A percentile compares a stretch with the other conserved stretches of the same genome.
phyloP scores from a whole-genome alignment of 2,329 filamentous ascomycete genomes.

The Camillea tinctor region DNA sequence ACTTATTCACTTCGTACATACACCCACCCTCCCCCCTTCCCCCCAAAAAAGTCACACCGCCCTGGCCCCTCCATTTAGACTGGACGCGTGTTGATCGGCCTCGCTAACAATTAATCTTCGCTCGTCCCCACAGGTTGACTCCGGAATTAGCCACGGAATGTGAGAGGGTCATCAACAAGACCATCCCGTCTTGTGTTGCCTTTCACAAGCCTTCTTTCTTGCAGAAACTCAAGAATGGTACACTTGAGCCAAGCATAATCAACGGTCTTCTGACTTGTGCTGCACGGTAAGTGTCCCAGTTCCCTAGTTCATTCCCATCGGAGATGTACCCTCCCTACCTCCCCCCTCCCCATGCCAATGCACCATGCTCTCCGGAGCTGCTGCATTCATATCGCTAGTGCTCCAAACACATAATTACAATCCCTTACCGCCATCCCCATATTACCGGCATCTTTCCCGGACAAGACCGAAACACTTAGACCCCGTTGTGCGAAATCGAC shows the following conservation, averaged over 20 bases:
- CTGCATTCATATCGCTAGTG: conserved; percentile 20
- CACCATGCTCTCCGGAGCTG: conserved; percentile 22
- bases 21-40: too few relatives aligned
- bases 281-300: conserved; percentile 48
- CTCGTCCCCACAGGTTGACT: conserved; percentile 42
- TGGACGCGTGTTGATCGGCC: conserved; percentile 22
- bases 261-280: conserved; percentile 58
- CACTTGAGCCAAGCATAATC: conserved; percentile 55
- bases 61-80: conserved; percentile 16
- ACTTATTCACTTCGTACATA: not conserved
- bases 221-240: conserved; percentile 57
- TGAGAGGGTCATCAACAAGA: conserved; percentile 60
- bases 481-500: conserved; percentile 4
- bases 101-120: conserved; percentile 23
- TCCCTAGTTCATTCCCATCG: conserved; percentile 1
- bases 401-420: conserved; percentile 13
- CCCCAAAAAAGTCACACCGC: not conserved
- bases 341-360: conserved; percentile 9
- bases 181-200: conserved; percentile 59
- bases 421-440: conserved; percentile 6
- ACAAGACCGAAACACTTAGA: conserved; percentile 7
- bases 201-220: conserved; percentile 64
- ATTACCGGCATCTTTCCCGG: conserved; percentile 15
- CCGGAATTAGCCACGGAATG: conserved; percentile 59
- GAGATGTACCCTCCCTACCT: not conserved